Evolutionary conservation across 1,284 basidiomycete genomes (phyloP), one percentile per base, ranked within the genome.

Genomic region (Cryptococcus sp.): DNA sequence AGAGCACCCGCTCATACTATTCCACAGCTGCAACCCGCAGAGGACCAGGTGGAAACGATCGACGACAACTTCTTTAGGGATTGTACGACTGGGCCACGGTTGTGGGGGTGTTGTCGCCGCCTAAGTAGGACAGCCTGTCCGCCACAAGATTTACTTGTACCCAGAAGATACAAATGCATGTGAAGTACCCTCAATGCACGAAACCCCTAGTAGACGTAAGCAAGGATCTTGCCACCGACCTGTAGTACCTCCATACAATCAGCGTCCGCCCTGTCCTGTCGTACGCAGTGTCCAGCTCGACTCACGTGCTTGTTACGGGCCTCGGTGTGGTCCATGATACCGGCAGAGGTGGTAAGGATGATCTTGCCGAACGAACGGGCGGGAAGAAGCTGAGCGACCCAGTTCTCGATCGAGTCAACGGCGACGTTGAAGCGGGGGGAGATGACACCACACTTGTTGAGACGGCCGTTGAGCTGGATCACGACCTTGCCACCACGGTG

Each of bases 311-410:
- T 98, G 77, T 94, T 87, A 82, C 95, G 87, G 56, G 96, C 96
- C 84, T 98, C 95, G 80, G 97, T 92, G 80, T 99, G 96, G 82
- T 98, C 95, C 78, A 98, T 86, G 80, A 99, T 98, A 72, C 96
- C 96, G 51, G 93, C 91, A 47, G 92, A 97, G 59, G 96, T 98
- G 70, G 96, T 79, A 64, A 97, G 82, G 79, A 98, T 97, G 79
- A 98, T 89, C 78, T 88, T 88, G 57, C 95, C 95, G 80, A 98
- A 98, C 52, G 88, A 88, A 87, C 95, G 88, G 72, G 93, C 86
- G 59, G 93, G 93, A 64, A 96, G 84, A 64, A 96, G 80, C 82
- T 90, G 83, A 82, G 91, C 91, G 81, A 95, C 91, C 76, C 75
- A 77, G 70, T 73, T 73, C 71, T 76, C 76, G 64, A 76, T 66